Evolutionary conservation across 2,329 filamentous ascomycete genomes (phyloP).

Genomic region (Mycocentrospora acerina): DNA sequence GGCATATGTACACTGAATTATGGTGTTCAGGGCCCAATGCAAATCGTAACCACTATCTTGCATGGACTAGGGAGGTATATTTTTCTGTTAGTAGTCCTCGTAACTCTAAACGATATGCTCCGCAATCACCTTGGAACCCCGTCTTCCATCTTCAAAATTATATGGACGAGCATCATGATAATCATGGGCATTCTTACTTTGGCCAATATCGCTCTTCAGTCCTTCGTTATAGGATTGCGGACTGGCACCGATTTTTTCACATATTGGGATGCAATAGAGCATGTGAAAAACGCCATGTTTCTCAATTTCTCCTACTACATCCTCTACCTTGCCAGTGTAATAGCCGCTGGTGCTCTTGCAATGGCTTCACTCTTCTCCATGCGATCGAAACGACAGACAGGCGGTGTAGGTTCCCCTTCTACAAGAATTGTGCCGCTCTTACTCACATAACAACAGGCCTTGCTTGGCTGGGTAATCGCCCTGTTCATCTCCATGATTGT

Average conservation of each 20-base stretch:
- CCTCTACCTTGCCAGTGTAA: conserved; percentile 21
- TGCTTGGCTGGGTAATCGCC: conserved; percentile 15
- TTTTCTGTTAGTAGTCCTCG: conserved; percentile 27
- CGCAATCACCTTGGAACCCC: conserved; percentile 17
- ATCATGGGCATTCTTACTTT: conserved; percentile 23
- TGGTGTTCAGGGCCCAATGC: too few relatives aligned
- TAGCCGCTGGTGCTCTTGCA: conserved; percentile 14
- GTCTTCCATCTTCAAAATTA: conserved; percentile 10
- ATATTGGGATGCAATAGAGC: too few relatives aligned
- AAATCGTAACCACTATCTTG: conserved; percentile 22
- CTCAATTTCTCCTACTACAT: conserved; percentile 13
- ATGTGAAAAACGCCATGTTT: too few relatives aligned
- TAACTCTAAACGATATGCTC: conserved; percentile 27
- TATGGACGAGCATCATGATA: conserved; percentile 13
- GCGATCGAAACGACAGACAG: conserved; percentile 13
- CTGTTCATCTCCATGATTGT: conserved; percentile 21
- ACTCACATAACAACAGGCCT: conserved; percentile 13
- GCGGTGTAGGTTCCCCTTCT: conserved; percentile 17
- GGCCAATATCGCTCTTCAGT: conserved; percentile 10
- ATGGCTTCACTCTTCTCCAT: conserved; percentile 15
- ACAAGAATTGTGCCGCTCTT: not conserved
- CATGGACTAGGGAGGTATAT: conserved; percentile 18
- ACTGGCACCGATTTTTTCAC: too few relatives aligned
- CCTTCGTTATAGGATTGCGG: conserved; percentile 11
- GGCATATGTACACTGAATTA: too few relatives aligned